Conservation (phyloP, 768 basidiomycete species). For the Tricholoma terreum region DNA sequence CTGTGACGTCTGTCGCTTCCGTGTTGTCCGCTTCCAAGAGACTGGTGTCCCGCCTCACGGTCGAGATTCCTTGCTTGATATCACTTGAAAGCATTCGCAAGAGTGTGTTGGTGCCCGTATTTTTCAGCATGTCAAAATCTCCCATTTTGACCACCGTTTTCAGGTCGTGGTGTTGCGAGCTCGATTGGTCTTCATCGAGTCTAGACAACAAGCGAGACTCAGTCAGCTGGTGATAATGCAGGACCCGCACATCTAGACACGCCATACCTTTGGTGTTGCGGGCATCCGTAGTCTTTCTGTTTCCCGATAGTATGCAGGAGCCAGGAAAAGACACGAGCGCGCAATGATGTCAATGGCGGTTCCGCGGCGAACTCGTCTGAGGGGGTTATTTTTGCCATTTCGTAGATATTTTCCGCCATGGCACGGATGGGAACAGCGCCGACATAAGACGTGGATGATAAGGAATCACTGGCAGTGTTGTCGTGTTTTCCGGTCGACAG, state of each 20-base stretch:
- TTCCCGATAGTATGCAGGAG: background rate
- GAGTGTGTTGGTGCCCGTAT: background rate
- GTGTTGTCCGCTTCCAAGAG: background rate
- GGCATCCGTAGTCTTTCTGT: background rate
- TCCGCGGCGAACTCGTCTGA: slow-evolving; percentile 1
- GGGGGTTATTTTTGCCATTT: background rate
- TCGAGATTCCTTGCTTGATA: background rate
- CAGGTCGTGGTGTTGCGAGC: slow-evolving; percentile 11
- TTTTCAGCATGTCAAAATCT: background rate
- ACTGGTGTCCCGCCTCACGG: background rate
- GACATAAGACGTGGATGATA: background rate
- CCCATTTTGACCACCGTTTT: background rate
- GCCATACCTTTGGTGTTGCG: background rate
- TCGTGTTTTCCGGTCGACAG: background rate
- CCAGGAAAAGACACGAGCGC: slow-evolving; percentile 1
- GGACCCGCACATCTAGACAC: background rate
- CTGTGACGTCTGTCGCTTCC: background rate
- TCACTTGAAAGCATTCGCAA: background rate
- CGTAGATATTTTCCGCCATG: background rate
- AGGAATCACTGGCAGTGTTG: background rate
- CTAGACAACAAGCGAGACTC: background rate
- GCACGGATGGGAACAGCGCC: too few species aligned
- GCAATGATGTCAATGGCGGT: slow-evolving; percentile 6
- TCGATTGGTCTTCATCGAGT: background rate
- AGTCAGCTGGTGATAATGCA: background rate